Evolutionary conservation across 352 stramenopile genomes (phyloP), one percentile per base, ranked within the genome.

Genomic region (Plasmopara muralis): DNA sequence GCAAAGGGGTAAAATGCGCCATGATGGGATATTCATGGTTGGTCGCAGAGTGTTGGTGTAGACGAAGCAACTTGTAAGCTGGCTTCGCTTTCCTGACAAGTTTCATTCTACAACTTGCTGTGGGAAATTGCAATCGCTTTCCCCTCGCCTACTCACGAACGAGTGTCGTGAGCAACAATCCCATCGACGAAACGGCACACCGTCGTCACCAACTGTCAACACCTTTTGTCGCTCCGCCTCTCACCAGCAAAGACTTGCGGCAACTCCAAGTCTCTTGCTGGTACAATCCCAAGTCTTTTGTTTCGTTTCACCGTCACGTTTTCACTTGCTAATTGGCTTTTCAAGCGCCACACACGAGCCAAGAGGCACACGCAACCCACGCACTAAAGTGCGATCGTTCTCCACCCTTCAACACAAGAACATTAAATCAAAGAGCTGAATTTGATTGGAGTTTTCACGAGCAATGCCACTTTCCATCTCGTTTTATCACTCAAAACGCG

Each of bases 381-480:
- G 31, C 31, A 15, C 25, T 41, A 52, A 52, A 47, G 43, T 57
- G 49, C 48, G 45, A 62, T 63, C 48, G 45, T 43, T 43, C 49
- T 53, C 34, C 15, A 46, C 37, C 31, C 10, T 35, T 5, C 31
- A 35, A 35, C 31, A 35, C 31, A 12, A 12, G 7, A 35, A 35
- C 31, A 25, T 25, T 25, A 3, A 25, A 25, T 25, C 20, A 25
- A 25, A 25, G 20, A 25, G 20, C 20, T 25, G 20, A 25, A 1
- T 25, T 25, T 25, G 1, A 25, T 25, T 25, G 20, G 20, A 25
- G 20, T 3, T 25, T 25, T 25, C 15, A 48, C 13, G 29, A 25
- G 31, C 20, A 45, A 76, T 76, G 67, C 68, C 64, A 54, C 53
- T 77, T 53, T 77, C 64, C 48, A 77, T 77, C 52, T 72, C 61